Conservation (phyloP, 345 rosid genomes). For the Dovyalis caffra region DNA sequence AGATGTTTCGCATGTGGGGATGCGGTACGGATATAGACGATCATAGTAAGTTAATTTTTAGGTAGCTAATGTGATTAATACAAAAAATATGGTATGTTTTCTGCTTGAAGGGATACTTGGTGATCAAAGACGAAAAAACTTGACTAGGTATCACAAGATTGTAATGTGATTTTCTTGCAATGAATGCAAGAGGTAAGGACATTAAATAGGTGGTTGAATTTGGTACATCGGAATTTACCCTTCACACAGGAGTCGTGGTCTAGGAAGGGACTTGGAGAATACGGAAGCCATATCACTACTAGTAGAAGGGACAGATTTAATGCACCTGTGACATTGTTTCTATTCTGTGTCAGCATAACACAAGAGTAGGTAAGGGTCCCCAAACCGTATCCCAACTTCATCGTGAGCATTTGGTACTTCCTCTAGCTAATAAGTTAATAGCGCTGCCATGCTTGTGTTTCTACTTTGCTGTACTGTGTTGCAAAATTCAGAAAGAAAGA, state of each 20-base stretch:
- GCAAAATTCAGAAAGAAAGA: not conserved
- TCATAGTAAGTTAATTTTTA: not conserved
- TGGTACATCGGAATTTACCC: not conserved
- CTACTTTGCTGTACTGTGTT: not conserved
- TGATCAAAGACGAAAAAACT: not conserved
- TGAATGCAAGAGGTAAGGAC: not conserved
- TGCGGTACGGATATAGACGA: not conserved
- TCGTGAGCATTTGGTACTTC: not conserved
- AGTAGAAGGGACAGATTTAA: slow-evolving; percentile 21
- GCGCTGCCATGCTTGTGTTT: not conserved
- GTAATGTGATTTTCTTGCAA: not conserved
- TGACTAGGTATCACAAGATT: not conserved
- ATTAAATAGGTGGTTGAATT: slow-evolving; percentile 18
- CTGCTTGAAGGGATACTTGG: not conserved
- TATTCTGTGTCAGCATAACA: not conserved
- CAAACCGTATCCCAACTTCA: not conserved
- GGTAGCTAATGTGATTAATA: not conserved
- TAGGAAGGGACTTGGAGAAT: not conserved
- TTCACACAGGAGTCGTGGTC: not conserved
- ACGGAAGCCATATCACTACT: not conserved
- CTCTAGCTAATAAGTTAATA: not conserved
- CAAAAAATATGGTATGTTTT: not conserved
- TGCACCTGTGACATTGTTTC: not conserved
- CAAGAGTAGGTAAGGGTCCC: not conserved
- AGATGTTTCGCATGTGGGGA: not conserved